phyloP scores from a whole-genome alignment of 2,329 filamentous ascomycete species.

The Cytospora chrysosperma region DNA sequence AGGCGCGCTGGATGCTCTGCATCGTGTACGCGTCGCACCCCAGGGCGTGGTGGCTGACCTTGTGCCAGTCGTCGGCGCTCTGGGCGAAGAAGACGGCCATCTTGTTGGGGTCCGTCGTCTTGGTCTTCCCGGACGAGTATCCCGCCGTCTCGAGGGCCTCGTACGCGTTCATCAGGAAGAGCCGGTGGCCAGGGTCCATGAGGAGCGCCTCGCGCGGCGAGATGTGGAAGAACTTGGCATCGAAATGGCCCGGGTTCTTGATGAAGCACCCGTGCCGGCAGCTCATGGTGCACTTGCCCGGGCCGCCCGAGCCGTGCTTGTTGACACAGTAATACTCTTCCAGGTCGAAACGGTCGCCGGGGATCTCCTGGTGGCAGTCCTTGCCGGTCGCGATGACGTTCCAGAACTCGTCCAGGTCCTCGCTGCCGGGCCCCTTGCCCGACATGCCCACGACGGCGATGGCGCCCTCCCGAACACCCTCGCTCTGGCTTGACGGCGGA shows the following conservation, averaged over 20 bases:
- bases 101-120: neutral
- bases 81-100: constrained; percentile 39
- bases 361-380: constrained; percentile 26
- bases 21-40: neutral
- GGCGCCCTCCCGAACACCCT: neutral
- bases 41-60: neutral
- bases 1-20: constrained; percentile 22
- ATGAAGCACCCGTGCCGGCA: neutral
- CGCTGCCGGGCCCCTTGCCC: neutral
- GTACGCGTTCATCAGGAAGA: neutral
- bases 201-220: neutral
- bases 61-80: constrained; percentile 1
- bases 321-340: constrained; percentile 1
- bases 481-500: neutral
- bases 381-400: constrained; percentile 20
- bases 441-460: constrained; percentile 3
- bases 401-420: neutral
- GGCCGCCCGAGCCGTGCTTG: constrained; percentile 26
- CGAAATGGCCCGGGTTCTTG: neutral
- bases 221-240: neutral
- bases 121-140: neutral
- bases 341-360: neutral
- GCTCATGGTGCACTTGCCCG: constrained; percentile 8
- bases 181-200: neutral
- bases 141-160: constrained; percentile 4